These are phyloP conservation scores for Avena insularis DNA, from an alignment of 176 grass and related monocot genomes.

Conservation along the genomic window DNA sequence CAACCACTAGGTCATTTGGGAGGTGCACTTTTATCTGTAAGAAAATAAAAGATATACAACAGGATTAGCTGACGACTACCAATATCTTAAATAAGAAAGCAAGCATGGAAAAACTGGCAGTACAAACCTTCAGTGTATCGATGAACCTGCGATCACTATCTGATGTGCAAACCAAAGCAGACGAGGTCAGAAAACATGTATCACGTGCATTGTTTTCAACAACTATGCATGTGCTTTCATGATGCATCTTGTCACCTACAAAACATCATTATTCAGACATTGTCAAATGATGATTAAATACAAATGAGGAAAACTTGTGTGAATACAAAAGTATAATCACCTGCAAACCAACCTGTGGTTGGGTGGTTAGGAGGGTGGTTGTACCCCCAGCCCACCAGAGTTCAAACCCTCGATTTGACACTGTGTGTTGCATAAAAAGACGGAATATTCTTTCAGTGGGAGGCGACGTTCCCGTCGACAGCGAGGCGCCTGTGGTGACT, in stretches of 20 bases:
- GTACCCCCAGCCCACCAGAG: too few relatives aligned
- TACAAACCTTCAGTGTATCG: not conserved
- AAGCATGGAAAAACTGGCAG: not conserved
- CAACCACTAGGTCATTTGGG: not conserved
- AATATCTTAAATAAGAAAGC: not conserved
- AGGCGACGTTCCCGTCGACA: too few relatives aligned
- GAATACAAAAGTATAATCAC: not conserved
- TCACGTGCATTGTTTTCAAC: not conserved
- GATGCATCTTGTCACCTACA: not conserved
- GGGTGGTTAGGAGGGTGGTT: too few relatives aligned
- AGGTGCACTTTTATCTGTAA: slow-evolving; percentile 6
- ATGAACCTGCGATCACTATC: not conserved
- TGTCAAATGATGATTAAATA: not conserved
- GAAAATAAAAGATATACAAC: not conserved
- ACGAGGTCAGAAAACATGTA: not conserved
- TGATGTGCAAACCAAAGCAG: slow-evolving; percentile 1
- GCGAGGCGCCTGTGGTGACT: too few relatives aligned
- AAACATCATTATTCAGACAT: not conserved
- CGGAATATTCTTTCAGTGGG: too few relatives aligned
- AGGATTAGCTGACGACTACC: not conserved
- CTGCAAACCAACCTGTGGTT: not conserved
- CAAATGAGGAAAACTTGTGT: not conserved
- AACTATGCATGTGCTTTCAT: slow-evolving; percentile 1
- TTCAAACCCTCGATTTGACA: too few relatives aligned
- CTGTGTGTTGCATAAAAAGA: too few relatives aligned